phyloP scores from a whole-genome alignment of 148 eudicot genomes.

The Rhododendron williamsianum region DNA sequence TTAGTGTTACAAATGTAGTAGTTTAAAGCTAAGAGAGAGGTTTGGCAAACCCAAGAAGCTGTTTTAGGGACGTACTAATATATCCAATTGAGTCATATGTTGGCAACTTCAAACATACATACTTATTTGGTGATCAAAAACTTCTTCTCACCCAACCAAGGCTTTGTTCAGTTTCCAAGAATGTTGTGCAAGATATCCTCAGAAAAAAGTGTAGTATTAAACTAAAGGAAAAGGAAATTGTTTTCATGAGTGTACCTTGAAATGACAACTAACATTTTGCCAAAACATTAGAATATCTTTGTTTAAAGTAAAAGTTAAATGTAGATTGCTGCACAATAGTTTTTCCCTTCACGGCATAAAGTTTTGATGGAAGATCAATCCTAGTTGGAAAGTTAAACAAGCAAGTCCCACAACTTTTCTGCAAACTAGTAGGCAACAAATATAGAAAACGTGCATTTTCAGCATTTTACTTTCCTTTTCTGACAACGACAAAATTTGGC shows the following conservation, averaged over 20 bases:
- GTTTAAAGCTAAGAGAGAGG: not conserved
- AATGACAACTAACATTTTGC: not conserved
- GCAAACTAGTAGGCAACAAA: not conserved
- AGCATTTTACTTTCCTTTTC: not conserved
- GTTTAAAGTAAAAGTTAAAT: not conserved
- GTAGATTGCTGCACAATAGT: not conserved
- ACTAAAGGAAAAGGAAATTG: not conserved
- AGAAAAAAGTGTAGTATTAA: not conserved
- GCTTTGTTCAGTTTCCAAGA: not conserved
- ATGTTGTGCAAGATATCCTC: not conserved
- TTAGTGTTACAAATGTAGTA: not conserved
- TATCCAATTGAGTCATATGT: not conserved
- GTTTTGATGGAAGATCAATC: not conserved
- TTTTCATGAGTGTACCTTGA: not conserved
- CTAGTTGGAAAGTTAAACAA: not conserved
- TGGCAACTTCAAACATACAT: not conserved
- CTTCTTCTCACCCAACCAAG: not conserved
- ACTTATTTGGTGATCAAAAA: not conserved
- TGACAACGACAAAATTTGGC: not conserved
- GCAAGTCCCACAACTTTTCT: not conserved
- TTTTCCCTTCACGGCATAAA: not conserved
- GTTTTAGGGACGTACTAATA: not conserved
- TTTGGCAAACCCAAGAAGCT: not conserved
- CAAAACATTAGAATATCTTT: not conserved
- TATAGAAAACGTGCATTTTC: not conserved